Conservation (phyloP, 2,329 filamentous ascomycete species). For the Fusarium sulawesiense region DNA sequence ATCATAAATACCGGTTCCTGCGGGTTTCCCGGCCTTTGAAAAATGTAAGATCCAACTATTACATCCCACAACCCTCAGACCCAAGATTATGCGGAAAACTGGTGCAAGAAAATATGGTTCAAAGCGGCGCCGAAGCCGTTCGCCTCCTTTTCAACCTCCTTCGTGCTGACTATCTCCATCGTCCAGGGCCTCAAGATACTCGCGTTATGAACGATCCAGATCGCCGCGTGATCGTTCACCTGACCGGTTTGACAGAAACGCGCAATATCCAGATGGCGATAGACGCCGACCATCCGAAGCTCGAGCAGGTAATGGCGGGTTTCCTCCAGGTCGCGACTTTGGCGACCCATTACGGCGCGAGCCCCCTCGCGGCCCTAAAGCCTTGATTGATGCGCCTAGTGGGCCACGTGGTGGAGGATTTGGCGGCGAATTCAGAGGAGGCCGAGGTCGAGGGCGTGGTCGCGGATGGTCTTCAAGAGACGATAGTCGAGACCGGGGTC, state of each 20-base stretch:
- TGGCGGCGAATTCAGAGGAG: slow-evolving; percentile 70
- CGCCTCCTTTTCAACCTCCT: neutral
- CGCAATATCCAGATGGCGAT: slow-evolving; percentile 72
- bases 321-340: slow-evolving; percentile 71
- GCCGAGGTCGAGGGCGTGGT: slow-evolving; percentile 64
- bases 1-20: slow-evolving; percentile 24
- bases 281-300: slow-evolving; percentile 75
- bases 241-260: slow-evolving; percentile 69
- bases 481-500: slow-evolving; percentile 69
- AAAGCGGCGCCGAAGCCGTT: neutral
- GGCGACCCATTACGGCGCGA: slow-evolving; percentile 70
- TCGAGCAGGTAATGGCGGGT: slow-evolving; percentile 67
- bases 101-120: neutral
- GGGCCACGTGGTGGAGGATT: slow-evolving; percentile 76
- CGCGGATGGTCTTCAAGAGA: slow-evolving; percentile 68
- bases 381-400: slow-evolving; percentile 75
- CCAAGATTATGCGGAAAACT: neutral
- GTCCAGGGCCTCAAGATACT: slow-evolving; percentile 69
- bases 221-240: slow-evolving; percentile 77
- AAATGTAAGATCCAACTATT: slow-evolving; percentile 39
- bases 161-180: slow-evolving; percentile 47
- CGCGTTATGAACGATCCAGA: slow-evolving; percentile 69
- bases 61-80: neutral
- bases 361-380: slow-evolving; percentile 84
- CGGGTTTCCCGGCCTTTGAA: slow-evolving; percentile 33